Evolutionary conservation across 2,329 filamentous ascomycete species (phyloP), one percentile per base, ranked within the genome.

Genomic region (Nothophaeocryptopus gaeumannii): DNA sequence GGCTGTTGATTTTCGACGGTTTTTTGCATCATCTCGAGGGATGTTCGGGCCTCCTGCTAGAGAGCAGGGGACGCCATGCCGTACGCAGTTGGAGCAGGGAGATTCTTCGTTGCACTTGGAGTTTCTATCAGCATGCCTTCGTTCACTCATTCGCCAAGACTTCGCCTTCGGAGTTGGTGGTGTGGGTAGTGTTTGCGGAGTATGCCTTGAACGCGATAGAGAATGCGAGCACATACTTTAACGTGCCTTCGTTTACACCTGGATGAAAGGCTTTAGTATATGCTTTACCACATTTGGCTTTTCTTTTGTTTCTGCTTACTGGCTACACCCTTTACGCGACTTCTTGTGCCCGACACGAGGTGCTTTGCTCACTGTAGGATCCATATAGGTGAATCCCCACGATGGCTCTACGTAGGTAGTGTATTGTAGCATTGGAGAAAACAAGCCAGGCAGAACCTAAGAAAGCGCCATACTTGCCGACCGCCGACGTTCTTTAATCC

Each of bases 31-130:
- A 20, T 66, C 63, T 46, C 63, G 37, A 3, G 56, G 54, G 2
- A 66, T 61, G 14, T 57, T 53, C 14, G 63, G 63, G 5, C 63
- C 63, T 7, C 63, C 63, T n/a, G 63, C 63, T 20, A 64, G 54
- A 9, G 60, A 63, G 51, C 64, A 67, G 10, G 58, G 46, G 2
- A 66, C 63, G 12, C 58, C 57, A 51, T 66, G 64, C 47, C 63
- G 42, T 8, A 56, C 46, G 44, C 64, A 67, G 45, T 67, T 66
- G 8, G 59, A 55, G 50, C 64, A 67, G 2, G 64, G 64, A 14
- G 56, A 36, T 41, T 60, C 54, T 53, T 67, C 64, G 42, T 67
- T 58, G 41, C 64, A 67, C 62, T 64, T 46, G 41, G 31, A 39
- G 20, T 26, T 26, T 26, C 20, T 7, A 26, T 26, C 20, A 26